Evolutionary conservation across 2,329 filamentous ascomycete species (phyloP).

Genomic region (Ceratocystis destructans): DNA sequence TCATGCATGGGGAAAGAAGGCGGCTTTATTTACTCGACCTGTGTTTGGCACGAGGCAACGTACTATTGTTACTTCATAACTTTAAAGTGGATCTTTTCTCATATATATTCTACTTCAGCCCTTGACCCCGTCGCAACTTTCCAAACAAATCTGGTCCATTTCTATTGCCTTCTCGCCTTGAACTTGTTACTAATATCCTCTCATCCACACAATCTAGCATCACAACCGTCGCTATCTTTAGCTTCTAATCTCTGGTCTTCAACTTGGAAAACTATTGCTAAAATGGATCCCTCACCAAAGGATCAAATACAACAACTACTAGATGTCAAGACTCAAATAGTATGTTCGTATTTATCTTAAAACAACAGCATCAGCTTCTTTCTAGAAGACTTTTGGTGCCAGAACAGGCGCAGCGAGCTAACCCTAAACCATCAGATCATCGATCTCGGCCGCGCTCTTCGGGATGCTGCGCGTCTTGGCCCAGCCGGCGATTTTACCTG

Average conservation of each 20-base stretch:
- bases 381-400: not conserved
- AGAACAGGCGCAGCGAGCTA: not conserved
- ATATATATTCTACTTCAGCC: not conserved
- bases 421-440: slow-evolving; percentile 10
- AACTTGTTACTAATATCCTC: not conserved
- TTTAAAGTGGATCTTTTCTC: not conserved
- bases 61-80: not conserved
- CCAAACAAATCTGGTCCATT: not conserved
- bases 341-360: not conserved
- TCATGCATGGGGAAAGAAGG: too few relatives aligned
- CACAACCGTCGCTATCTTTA: too few relatives aligned
- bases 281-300: slow-evolving; percentile 6
- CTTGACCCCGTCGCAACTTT: not conserved
- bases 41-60: not conserved
- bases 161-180: not conserved
- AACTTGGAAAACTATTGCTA: too few relatives aligned
- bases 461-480: slow-evolving; percentile 16
- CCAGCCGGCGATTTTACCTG: slow-evolving; percentile 17
- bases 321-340: slow-evolving; percentile 16
- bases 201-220: too few relatives aligned
- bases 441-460: slow-evolving; percentile 14
- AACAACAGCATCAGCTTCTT: not conserved
- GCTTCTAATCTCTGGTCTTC: too few relatives aligned
- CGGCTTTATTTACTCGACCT: too few relatives aligned
- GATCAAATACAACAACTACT: slow-evolving; percentile 13